Percentiles rank a stretch among this genome's conserved stretches.
Evolutionary conservation across 129 eudicot genomes (phyloP).

Genomic region (Artemisia annua): DNA sequence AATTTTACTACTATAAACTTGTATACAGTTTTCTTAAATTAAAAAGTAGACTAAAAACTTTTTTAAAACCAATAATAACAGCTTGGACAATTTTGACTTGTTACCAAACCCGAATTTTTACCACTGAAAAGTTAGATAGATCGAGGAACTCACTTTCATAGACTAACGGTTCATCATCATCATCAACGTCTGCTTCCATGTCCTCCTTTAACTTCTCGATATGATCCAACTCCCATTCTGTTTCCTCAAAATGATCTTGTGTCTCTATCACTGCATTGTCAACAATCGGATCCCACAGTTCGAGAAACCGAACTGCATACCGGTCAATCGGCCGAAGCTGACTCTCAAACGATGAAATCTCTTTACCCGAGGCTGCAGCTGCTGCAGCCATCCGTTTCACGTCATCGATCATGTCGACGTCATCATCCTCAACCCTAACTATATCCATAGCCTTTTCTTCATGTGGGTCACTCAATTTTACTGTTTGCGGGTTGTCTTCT

Average conservation of each 20-base stretch:
- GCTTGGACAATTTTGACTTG: background rate
- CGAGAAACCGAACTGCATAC: conserved; percentile 89
- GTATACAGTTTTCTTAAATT: too few species aligned
- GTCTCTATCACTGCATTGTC: conserved; percentile 59
- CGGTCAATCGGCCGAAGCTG: conserved; percentile 93
- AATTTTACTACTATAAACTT: too few species aligned
- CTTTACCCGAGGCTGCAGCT: conserved; percentile 87
- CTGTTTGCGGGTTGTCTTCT: conserved; percentile 29
- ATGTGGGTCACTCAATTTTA: conserved; percentile 37
- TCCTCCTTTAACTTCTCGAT: conserved; percentile 97
- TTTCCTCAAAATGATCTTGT: conserved; percentile 65
- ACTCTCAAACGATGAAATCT: conserved; percentile 72
- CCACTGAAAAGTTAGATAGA: background rate
- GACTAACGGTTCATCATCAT: conserved; percentile 92
- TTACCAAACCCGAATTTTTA: background rate
- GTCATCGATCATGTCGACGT: conserved; percentile 90
- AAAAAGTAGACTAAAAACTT: too few species aligned
- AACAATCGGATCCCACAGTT: conserved; percentile 90
- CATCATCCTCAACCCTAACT: conserved; percentile 74
- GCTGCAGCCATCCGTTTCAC: conserved; percentile 95
- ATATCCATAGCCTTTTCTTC: conserved; percentile 50
- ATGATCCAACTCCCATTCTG: conserved; percentile 96
- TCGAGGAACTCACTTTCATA: conserved; percentile 85
- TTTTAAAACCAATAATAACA: background rate
- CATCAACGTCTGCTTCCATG: conserved; percentile 97